These are phyloP conservation scores for Podaxis rugospora DNA, from an alignment of 768 basidiomycete genomes.

Conservation along the genomic window DNA sequence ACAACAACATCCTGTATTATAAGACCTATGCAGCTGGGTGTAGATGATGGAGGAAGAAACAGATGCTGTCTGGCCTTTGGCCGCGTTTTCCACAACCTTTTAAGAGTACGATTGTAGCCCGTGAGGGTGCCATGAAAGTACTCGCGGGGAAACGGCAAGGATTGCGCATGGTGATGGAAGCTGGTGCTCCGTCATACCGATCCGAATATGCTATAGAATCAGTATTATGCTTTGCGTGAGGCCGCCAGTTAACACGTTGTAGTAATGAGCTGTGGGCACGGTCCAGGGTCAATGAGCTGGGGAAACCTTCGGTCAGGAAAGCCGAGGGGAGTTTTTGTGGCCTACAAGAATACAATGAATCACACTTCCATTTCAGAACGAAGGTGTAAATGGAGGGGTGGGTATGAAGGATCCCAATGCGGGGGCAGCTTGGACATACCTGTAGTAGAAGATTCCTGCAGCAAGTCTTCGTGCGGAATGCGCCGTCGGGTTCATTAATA, in stretches of 20 bases:
- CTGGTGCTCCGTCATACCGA: slow-evolving; percentile 10
- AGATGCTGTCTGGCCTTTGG: slow-evolving; percentile 15
- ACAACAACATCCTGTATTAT: slow-evolving; percentile 33
- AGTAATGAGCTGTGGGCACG: slow-evolving; percentile 1
- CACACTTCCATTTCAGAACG: neutral
- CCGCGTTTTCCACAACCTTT: slow-evolving; percentile 17
- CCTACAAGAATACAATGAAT: neutral
- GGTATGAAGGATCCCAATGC: neutral
- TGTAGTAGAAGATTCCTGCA: neutral
- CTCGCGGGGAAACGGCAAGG: slow-evolving; percentile 8
- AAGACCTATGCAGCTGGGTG: slow-evolving; percentile 12
- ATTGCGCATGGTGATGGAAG: slow-evolving; percentile 21
- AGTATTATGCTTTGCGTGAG: slow-evolving; percentile 9
- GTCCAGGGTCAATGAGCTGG: neutral
- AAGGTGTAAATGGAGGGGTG: neutral
- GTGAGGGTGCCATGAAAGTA: slow-evolving; percentile 3
- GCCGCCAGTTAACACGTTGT: slow-evolving; percentile 4
- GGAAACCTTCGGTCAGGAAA: neutral
- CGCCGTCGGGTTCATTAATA: slow-evolving; percentile 16
- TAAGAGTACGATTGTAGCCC: slow-evolving; percentile 10
- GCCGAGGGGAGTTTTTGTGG: neutral
- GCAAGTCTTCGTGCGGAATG: neutral
- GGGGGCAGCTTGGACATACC: neutral
- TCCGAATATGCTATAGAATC: slow-evolving; percentile 3
- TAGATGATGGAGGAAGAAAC: slow-evolving; percentile 18